Percentiles rank a stretch among this genome's conserved stretches.
These are phyloP conservation scores for Chlorella vulgaris DNA, from an alignment of 139 green algal genomes.

Conservation along the genomic window DNA sequence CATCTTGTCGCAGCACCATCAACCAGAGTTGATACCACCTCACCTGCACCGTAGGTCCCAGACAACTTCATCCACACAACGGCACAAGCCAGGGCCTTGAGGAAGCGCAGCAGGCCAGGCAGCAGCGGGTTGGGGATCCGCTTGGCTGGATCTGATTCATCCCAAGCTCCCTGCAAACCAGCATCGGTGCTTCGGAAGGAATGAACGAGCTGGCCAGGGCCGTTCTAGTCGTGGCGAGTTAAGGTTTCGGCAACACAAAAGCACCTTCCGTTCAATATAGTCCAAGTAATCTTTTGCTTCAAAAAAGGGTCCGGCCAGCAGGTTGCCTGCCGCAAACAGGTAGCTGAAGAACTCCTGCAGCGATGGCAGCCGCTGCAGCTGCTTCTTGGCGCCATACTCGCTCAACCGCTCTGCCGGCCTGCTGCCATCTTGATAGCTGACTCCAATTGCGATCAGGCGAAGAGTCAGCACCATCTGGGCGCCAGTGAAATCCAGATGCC, in stretches of 20 bases:
- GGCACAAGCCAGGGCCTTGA: slow-evolving; percentile 56
- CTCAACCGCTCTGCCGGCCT: not conserved
- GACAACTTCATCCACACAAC: slow-evolving; percentile 46
- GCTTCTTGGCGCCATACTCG: slow-evolving; percentile 30
- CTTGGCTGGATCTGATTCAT: not conserved
- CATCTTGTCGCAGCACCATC: not conserved
- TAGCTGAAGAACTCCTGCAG: slow-evolving; percentile 76
- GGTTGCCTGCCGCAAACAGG: slow-evolving; percentile 80
- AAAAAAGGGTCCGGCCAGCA: slow-evolving; percentile 83
- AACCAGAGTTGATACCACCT: not conserved
- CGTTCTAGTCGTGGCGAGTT: not conserved
- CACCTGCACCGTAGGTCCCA: slow-evolving; percentile 1
- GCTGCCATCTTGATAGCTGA: slow-evolving; percentile 56
- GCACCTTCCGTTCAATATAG: slow-evolving; percentile 67
- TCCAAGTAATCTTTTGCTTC: slow-evolving; percentile 80
- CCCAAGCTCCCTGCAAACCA: slow-evolving; percentile 35
- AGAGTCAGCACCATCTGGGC: slow-evolving; percentile 87
- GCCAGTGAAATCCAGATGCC: slow-evolving; percentile 80
- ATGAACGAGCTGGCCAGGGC: not conserved
- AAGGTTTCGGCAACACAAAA: too few relatives aligned
- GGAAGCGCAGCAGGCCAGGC: slow-evolving; percentile 46
- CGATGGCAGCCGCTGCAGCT: slow-evolving; percentile 53
- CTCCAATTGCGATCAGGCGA: slow-evolving; percentile 80
- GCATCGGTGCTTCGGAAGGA: not conserved
- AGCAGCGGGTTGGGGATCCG: slow-evolving; percentile 37